Base-by-base conservation (phyloP, 75 land plant genomes). In the Cunninghamia lanceolata region DNA sequence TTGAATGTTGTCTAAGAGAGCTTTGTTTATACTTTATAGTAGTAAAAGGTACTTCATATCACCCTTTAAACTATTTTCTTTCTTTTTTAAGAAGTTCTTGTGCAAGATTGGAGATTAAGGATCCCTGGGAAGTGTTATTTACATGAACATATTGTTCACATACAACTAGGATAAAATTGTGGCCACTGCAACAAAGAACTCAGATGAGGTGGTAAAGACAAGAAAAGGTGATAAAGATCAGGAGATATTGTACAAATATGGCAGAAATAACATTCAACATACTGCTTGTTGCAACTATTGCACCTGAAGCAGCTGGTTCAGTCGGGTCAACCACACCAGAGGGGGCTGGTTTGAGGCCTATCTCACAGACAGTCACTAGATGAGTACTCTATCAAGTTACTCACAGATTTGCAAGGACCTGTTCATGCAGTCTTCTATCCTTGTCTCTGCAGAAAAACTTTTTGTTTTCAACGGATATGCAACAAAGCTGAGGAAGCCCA, bases 151-250 rank as follows among this genome's bases (percentile, higher is more conserved):
- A 91, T 91, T 96, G n/a, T 93, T 96, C 63, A 98, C 99, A 25
- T 56, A 87, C 9, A 98, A 96, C 75, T 86, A 94, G 42, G 98
- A 98, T 87, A 90, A 88, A 87, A 96, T 98, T 38, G 82, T 91
- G 73, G 87, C 93, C n/a, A 89, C 92, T 88, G 92, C 90, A 13
- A 88, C 94, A 77, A 94, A 95, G 90, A 94, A 89, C 84, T 42
- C 84, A 50, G 94, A 95, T 88, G 99, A 95, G 97, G 99, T 98
- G 54, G 84, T 98, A 96, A 86, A 95, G 98, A 25, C 99, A 98
- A 90, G 94, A 96, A 68, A 96, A 96, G 87, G 93, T 95, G 35
- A 83, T 91, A 70, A 90, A 71, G 96, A 96, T 82, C 98, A 95
- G 75, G 98, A 96, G 85, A 95, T 95, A 59, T 90, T 94, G 86